Base-by-base conservation (phyloP, 2,329 filamentous ascomycete genomes). In the Trichoderma semiorbis region DNA sequence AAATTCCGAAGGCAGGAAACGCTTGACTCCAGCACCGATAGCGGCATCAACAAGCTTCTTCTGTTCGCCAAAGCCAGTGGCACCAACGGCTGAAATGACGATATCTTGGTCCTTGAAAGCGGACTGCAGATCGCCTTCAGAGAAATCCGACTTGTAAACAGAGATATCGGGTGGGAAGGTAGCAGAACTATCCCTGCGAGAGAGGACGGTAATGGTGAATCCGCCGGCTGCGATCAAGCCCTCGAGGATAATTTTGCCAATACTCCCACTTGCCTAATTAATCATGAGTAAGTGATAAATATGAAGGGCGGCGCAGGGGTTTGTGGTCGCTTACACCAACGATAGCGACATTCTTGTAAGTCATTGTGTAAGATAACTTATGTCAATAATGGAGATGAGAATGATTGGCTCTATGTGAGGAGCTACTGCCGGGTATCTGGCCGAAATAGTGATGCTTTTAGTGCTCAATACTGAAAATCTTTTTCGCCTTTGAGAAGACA, bases 1-100 rank as follows among this genome's bases (percentile, higher is more conserved):
- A 64, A 84, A 89, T 72, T 89, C 87, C 5, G 84, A 84, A 5
- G 87, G 86, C 28, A 89, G 79, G 78, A 88, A 87, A 26, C 85
- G 82, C 74, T 85, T 82, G 7, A 89, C 86, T 8, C 86, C 85
- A 7, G 86, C 87, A 7, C 81, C 80, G 28, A 87, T 80, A 26
- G 86, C 83, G 1, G 86, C 87, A 67, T 89, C 84, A 55, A 88
- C 84, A 72, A 89, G 78, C 34, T 80, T 81, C 36, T 80, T 79
- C 74, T 89, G 87, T 21, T 80, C 79, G 71, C 88, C 85, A 5
- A 75, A 64, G 14, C 70, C 71, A 10, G 73, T 55, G 7, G 85
- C 76, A 18, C 81, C 83, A 21, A 88, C 80, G 1, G 84, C 79
- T 16, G 83, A 84, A 32, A 89, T 72, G n/a, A 75, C 63, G 11